Evolutionary conservation across 176 grass and related monocot species (phyloP).

Genomic region (Oryza meridionalis): DNA sequence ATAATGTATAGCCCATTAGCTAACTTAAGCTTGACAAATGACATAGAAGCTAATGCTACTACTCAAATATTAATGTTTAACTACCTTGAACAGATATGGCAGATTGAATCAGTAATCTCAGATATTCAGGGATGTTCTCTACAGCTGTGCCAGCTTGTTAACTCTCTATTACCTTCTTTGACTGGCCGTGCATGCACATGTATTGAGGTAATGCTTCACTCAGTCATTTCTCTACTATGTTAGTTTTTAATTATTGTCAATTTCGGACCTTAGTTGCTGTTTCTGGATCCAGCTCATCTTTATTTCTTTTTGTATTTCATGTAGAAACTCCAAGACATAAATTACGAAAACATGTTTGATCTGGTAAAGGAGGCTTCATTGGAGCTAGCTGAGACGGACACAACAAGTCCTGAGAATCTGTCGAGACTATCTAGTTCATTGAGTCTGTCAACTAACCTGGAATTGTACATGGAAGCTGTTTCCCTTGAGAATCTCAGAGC

Average conservation of each 20-base stretch:
- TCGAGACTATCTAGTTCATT: slow-evolving; percentile 59
- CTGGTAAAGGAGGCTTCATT: slow-evolving; percentile 55
- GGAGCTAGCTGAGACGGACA: slow-evolving; percentile 47
- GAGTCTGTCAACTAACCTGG: slow-evolving; percentile 86
- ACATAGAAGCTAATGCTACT: slow-evolving; percentile 6
- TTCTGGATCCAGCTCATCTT: slow-evolving; percentile 14
- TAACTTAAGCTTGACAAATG: slow-evolving; percentile 1
- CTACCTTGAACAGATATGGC: slow-evolving; percentile 66
- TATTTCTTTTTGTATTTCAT: slow-evolving; percentile 30
- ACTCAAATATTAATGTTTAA: slow-evolving; percentile 31
- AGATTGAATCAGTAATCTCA: slow-evolving; percentile 73
- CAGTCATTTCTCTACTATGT: slow-evolving; percentile 15
- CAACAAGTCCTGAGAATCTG: slow-evolving; percentile 56
- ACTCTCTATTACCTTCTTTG: slow-evolving; percentile 58
- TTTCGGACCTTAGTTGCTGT: slow-evolving; percentile 5
- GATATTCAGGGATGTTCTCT: slow-evolving; percentile 76
- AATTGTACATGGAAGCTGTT: slow-evolving; percentile 88
- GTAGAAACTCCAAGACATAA: slow-evolving; percentile 67
- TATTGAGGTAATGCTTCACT: slow-evolving; percentile 76
- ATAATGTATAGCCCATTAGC: slow-evolving; percentile 2
- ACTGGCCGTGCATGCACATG: slow-evolving; percentile 52
- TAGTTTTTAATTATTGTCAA: slow-evolving; percentile 11
- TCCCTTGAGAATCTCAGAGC: slow-evolving; percentile 83
- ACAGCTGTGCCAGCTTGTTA: slow-evolving; percentile 66
- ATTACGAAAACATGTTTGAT: slow-evolving; percentile 62